Evolutionary conservation across 352 stramenopile species (phyloP).

Genomic region (Phytophthora uliginosa): DNA sequence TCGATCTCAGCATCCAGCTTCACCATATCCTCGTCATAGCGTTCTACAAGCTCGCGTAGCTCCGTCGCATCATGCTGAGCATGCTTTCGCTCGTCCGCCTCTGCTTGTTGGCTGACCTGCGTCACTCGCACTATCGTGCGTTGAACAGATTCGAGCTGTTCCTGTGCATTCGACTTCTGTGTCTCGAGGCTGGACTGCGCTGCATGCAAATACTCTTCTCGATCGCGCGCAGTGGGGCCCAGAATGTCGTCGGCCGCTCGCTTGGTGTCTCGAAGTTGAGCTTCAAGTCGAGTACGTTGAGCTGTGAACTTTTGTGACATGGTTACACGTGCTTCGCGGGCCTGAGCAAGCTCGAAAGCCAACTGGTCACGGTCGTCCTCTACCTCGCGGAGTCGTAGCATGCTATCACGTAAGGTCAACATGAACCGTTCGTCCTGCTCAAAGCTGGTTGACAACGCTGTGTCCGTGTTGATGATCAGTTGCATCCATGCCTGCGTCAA

Average conservation of each 20-base stretch:
- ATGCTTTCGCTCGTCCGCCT: slow-evolving; percentile 66
- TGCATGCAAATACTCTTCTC: slow-evolving; percentile 59
- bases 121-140: slow-evolving; percentile 41
- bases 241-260: slow-evolving; percentile 51
- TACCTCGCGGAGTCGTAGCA: slow-evolving; percentile 63
- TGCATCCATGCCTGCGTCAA: slow-evolving; percentile 54
- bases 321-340: slow-evolving; percentile 40
- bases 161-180: slow-evolving; percentile 42
- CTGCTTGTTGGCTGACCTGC: slow-evolving; percentile 55
- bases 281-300: slow-evolving; percentile 48
- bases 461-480: slow-evolving; percentile 52
- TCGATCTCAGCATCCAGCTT: slow-evolving; percentile 57
- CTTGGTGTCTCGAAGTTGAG: slow-evolving; percentile 59
- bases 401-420: slow-evolving; percentile 50
- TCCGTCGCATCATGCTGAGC: slow-evolving; percentile 47
- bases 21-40: slow-evolving; percentile 64
- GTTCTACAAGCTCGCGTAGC: slow-evolving; percentile 51
- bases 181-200: slow-evolving; percentile 49
- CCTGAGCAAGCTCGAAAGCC: slow-evolving; percentile 60
- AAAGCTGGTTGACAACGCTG: slow-evolving; percentile 48
- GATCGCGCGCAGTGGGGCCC: slow-evolving; percentile 37
- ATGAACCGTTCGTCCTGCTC: slow-evolving; percentile 65
- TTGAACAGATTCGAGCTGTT: slow-evolving; percentile 46
- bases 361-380: slow-evolving; percentile 76
- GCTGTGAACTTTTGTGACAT: slow-evolving; percentile 43